A percentile compares a stretch with the other conserved stretches of the same genome.
Conservation (phyloP, 441 rosid genomes). For the Breynia disticha region DNA sequence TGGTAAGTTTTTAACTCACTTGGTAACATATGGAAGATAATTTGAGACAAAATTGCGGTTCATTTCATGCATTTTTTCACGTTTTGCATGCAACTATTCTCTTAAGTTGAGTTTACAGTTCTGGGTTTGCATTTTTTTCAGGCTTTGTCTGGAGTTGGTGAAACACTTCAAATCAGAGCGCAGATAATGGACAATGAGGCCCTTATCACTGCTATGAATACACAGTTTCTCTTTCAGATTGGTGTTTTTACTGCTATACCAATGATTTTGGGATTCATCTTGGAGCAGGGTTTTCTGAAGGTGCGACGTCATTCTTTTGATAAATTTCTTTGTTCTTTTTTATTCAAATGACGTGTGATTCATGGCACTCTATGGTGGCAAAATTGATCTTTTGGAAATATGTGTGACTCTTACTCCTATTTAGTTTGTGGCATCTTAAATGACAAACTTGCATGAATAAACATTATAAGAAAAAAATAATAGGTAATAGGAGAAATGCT, state of each 20-base stretch:
- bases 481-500: no score
- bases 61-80: no score
- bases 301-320: constrained; percentile 21
- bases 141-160: constrained; percentile 99
- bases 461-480: no score
- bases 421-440: not conserved
- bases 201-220: constrained; percentile 72
- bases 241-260: constrained; percentile 96
- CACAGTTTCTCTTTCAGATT: constrained; percentile 95
- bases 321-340: not conserved
- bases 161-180: constrained; percentile 52
- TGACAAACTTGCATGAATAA: no score
- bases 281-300: constrained; percentile 90
- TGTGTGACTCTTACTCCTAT: not conserved
- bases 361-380: constrained; percentile 1
- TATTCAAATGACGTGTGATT: not conserved
- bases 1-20: constrained; percentile 52
- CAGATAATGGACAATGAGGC: constrained; percentile 47
- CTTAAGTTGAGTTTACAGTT: not conserved
- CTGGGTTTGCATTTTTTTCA: constrained; percentile 21
- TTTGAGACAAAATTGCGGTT: not conserved
- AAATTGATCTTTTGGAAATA: not conserved
- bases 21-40: constrained; percentile 1
- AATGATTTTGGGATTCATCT: constrained; percentile 80
- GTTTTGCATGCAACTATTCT: not conserved